A percentile compares a stretch with the other conserved stretches of the same genome.
These are phyloP conservation scores for Cladosporium sphaerospermum DNA, from an alignment of 2,329 filamentous ascomycete genomes.

Conservation along the genomic window DNA sequence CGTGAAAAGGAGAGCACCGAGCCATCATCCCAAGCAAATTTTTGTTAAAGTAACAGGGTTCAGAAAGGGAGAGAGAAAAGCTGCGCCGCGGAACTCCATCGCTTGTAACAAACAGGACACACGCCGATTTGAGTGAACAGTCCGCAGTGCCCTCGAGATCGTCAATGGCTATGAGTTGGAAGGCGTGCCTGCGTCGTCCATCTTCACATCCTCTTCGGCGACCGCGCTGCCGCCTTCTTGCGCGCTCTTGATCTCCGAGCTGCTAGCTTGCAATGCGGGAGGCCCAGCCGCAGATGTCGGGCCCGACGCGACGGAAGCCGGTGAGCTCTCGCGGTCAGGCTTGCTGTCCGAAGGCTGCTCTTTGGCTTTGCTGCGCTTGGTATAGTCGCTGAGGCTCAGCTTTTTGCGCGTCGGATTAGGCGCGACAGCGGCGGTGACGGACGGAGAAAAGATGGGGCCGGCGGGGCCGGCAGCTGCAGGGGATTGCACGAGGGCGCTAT, in stretches of 20 bases:
- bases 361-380: constrained; percentile 36
- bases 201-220: constrained; percentile 25
- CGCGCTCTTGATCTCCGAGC: constrained; percentile 15
- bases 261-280: constrained; percentile 20
- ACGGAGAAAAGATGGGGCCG: constrained; percentile 28
- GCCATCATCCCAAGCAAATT: background rate
- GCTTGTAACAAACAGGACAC: background rate
- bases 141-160: constrained; percentile 1
- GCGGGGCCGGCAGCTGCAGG: constrained; percentile 20
- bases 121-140: background rate
- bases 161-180: constrained; percentile 1
- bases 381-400: constrained; percentile 47
- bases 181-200: constrained; percentile 19
- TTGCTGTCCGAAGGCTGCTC: constrained; percentile 22
- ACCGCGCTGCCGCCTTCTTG: constrained; percentile 16
- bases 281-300: constrained; percentile 19
- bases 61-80: background rate
- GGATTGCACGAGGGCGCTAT: constrained; percentile 18
- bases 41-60: too few species aligned
- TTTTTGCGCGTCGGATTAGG: constrained; percentile 41
- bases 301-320: constrained; percentile 18
- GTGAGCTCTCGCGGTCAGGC: constrained; percentile 26
- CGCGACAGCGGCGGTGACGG: constrained; percentile 36
- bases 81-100: background rate
- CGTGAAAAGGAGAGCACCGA: background rate